Conservation (phyloP, 2,329 filamentous ascomycete genomes). For the Ophiocordyceps sinensis region DNA sequence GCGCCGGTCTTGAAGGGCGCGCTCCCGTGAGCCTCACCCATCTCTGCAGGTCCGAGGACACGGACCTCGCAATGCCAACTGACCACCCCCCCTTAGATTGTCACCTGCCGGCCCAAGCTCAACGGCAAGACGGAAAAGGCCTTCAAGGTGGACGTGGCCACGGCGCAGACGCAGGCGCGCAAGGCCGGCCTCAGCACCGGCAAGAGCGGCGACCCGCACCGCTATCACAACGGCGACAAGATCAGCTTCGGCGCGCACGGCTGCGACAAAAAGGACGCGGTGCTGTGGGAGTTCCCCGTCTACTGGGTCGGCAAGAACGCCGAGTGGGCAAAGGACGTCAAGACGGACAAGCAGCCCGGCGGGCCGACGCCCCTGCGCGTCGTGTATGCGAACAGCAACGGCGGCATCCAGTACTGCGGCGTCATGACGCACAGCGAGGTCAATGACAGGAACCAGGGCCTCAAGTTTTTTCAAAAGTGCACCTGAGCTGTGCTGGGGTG, state of each 20-base stretch:
- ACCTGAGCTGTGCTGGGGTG: neutral
- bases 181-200: constrained; percentile 2
- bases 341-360: constrained; percentile 1
- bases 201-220: constrained; percentile 3
- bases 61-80: neutral
- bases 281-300: constrained; percentile 3
- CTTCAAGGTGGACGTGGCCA: constrained; percentile 1
- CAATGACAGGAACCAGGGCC: constrained; percentile 1
- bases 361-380: constrained; percentile 3
- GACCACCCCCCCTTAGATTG: neutral
- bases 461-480: constrained; percentile 1
- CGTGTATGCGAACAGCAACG: constrained; percentile 2
- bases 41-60: neutral
- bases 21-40: neutral
- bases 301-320: constrained; percentile 1
- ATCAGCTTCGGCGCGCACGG: neutral
- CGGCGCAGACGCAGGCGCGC: neutral
- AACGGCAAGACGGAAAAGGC: neutral
- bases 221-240: constrained; percentile 1
- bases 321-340: constrained; percentile 2
- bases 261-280: constrained; percentile 1
- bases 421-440: constrained; percentile 3
- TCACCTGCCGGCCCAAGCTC: constrained; percentile 1
- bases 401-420: constrained; percentile 1
- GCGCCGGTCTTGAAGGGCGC: neutral